Conservation (phyloP, 2,329 filamentous ascomycete species). For the Ophiognomonia clavigignenti-juglandacearum region DNA sequence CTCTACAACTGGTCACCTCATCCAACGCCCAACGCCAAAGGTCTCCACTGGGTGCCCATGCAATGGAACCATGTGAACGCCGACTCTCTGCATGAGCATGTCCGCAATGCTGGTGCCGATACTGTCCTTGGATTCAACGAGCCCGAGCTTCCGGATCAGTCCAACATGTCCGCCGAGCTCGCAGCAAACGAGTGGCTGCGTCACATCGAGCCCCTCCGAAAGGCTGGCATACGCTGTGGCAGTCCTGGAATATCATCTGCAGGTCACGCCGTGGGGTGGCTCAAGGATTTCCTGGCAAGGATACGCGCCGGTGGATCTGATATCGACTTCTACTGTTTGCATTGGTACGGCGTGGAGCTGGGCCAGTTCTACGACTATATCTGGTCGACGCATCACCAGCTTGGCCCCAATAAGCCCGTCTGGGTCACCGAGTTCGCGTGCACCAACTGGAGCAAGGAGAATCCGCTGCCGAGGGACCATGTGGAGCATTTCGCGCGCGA, state of each 20-base stretch:
- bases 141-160: constrained; percentile 19
- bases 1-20: constrained; percentile 22
- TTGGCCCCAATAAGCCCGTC: constrained; percentile 17
- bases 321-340: constrained; percentile 21
- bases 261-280: constrained; percentile 18
- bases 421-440: constrained; percentile 23
- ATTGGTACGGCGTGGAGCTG: constrained; percentile 20
- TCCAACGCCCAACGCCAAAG: constrained; percentile 14
- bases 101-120: neutral
- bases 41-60: constrained; percentile 20
- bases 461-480: constrained; percentile 16
- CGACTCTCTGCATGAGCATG: constrained; percentile 13
- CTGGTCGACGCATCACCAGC: constrained; percentile 20
- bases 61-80: constrained; percentile 23
- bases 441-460: constrained; percentile 19
- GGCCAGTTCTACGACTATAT: constrained; percentile 22
- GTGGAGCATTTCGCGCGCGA: constrained; percentile 20
- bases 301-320: constrained; percentile 17
- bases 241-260: constrained; percentile 20
- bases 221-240: constrained; percentile 14
- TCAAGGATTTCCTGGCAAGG: constrained; percentile 14
- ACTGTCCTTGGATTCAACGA: constrained; percentile 20
- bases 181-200: constrained; percentile 19
- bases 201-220: constrained; percentile 18
- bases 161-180: constrained; percentile 19